These are phyloP conservation scores for Dichotomopilus funicola DNA, from an alignment of 2,329 filamentous ascomycete species.

Conservation along the genomic window DNA sequence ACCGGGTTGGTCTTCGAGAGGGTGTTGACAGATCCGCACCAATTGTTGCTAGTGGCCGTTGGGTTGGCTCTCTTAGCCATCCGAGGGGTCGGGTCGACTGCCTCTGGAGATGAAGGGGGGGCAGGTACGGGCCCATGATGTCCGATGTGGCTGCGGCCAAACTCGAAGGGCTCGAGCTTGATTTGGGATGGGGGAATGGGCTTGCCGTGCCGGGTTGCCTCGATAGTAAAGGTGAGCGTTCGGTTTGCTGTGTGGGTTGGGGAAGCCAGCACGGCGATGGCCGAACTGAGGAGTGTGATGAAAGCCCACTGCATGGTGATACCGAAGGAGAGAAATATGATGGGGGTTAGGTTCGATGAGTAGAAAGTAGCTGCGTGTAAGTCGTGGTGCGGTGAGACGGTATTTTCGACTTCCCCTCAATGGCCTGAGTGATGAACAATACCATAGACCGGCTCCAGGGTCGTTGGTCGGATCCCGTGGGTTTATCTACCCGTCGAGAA, in stretches of 20 bases:
- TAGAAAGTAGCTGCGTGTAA: neutral
- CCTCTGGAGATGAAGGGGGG: too few relatives aligned
- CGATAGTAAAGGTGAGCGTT: constrained; percentile 17
- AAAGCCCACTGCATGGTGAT: constrained; percentile 19
- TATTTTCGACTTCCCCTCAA: too few relatives aligned
- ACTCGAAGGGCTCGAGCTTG: constrained; percentile 18
- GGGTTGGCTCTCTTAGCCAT: constrained; percentile 15
- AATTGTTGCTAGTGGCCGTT: constrained; percentile 19
- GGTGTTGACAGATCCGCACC: constrained; percentile 24
- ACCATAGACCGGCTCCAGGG: too few relatives aligned
- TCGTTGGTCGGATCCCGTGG: too few relatives aligned
- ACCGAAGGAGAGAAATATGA: neutral
- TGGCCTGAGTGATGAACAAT: too few relatives aligned
- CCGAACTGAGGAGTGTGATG: constrained; percentile 14
- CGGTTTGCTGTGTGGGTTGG: neutral
- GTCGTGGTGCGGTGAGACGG: too few relatives aligned
- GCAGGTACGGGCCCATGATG: neutral
- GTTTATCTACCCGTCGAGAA: too few relatives aligned
- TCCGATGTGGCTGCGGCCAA: constrained; percentile 8
- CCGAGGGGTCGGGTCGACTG: neutral
- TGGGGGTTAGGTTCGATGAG: neutral
- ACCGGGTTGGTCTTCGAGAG: constrained; percentile 19
- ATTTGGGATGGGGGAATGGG: constrained; percentile 22
- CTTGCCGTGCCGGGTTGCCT: constrained; percentile 20
- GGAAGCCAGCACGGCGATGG: constrained; percentile 14